phyloP scores from a whole-genome alignment of 2,329 filamentous ascomycete genomes.

The Clonostachys solani region DNA sequence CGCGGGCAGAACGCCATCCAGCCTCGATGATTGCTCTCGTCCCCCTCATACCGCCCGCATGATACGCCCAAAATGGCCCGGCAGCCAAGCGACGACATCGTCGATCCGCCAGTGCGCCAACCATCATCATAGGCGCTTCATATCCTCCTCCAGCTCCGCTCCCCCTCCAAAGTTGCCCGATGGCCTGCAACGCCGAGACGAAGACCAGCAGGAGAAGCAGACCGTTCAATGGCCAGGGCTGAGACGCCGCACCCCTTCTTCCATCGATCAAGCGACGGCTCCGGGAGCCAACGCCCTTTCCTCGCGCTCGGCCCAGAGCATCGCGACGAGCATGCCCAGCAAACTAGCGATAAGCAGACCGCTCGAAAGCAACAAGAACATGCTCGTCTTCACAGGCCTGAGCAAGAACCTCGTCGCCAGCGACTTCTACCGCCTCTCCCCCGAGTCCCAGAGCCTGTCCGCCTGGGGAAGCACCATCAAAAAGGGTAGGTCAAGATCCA shows the following conservation, averaged over 20 bases:
- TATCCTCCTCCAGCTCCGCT: not conserved
- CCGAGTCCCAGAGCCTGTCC: slow-evolving; percentile 52
- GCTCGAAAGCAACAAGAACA: slow-evolving; percentile 8
- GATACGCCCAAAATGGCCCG: slow-evolving; percentile 20
- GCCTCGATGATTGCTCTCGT: no score
- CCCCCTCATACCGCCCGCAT: slow-evolving; percentile 13
- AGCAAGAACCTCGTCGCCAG: slow-evolving; percentile 56
- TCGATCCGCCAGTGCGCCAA: not conserved
- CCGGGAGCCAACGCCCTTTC: not conserved
- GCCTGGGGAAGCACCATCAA: slow-evolving; percentile 62
- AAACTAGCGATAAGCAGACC: no score
- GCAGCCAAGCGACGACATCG: slow-evolving; percentile 6
- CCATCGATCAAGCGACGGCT: not conserved
- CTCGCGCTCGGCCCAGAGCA: no score
- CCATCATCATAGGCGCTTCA: slow-evolving; percentile 1
- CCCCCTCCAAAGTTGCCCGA: not conserved
- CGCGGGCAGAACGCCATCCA: no score
- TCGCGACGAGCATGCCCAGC: no score
- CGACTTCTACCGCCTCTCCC: slow-evolving; percentile 68
- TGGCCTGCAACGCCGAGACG: no score
- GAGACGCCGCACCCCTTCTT: not conserved
- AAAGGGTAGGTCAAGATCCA: slow-evolving; percentile 34
- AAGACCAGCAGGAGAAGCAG: no score
- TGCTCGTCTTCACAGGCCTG: slow-evolving; percentile 55
- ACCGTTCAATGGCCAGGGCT: slow-evolving; percentile 2